Percentiles rank a stretch among this genome's conserved stretches.
Evolutionary conservation across 2,329 filamentous ascomycete genomes (phyloP).

Genomic region (Periconia sp.): DNA sequence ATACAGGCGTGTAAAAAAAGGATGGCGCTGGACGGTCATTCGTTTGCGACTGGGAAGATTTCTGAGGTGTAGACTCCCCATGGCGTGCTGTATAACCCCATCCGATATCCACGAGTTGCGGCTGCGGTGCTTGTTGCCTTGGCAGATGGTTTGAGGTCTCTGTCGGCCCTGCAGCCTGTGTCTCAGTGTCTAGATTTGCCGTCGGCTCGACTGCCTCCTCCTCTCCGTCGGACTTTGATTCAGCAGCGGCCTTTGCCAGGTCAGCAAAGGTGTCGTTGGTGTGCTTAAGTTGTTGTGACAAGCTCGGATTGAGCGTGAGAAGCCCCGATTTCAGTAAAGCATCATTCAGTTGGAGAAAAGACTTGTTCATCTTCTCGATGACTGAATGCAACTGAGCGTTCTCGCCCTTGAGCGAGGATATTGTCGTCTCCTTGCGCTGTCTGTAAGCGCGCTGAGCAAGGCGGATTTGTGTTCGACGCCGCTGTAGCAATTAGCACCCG

Average conservation of each 20-base stretch:
- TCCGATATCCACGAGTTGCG: constrained; percentile 22
- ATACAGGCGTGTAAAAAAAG: constrained; percentile 17
- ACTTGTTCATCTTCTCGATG: constrained; percentile 75
- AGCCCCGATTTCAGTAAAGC: constrained; percentile 64
- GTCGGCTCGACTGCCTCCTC: constrained; percentile 42
- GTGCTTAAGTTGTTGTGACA: constrained; percentile 63
- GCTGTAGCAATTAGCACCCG: no score
- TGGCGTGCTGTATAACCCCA: constrained; percentile 31
- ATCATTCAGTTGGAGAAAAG: constrained; percentile 72
- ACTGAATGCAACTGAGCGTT: constrained; percentile 72
- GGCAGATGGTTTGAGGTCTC: constrained; percentile 8
- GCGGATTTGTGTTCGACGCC: constrained; percentile 84
- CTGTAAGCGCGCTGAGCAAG: constrained; percentile 86
- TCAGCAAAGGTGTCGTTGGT: constrained; percentile 65
- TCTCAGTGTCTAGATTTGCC: constrained; percentile 12
- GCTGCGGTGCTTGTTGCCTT: background rate
- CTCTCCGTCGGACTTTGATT: constrained; percentile 32
- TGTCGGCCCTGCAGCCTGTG: constrained; percentile 8
- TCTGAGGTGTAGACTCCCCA: constrained; percentile 1
- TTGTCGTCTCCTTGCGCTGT: constrained; percentile 82
- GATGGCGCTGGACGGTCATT: constrained; percentile 13
- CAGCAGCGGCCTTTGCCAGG: constrained; percentile 56
- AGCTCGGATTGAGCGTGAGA: constrained; percentile 61
- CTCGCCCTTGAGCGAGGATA: constrained; percentile 72
- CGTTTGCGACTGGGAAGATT: background rate